Evolutionary conservation across 805 yeast species (phyloP).

Genomic region (Cyberlindnera amylophila): DNA sequence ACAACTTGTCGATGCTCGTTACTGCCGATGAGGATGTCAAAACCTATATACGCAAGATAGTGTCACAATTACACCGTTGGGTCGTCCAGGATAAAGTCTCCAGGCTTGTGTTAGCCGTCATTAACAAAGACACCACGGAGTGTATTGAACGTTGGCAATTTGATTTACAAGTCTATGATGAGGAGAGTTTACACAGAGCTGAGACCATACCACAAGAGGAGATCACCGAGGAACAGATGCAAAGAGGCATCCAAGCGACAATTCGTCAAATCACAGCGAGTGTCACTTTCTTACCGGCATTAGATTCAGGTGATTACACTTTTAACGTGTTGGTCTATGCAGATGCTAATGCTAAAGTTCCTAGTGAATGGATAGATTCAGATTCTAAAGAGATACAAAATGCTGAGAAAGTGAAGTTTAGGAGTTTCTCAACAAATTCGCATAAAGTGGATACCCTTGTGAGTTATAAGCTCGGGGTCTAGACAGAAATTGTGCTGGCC

Average conservation of each 20-base stretch:
- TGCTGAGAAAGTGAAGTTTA: conserved; percentile 66
- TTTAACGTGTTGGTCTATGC: conserved; percentile 85
- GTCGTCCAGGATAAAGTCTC: conserved; percentile 63
- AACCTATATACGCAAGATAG: conserved; percentile 59
- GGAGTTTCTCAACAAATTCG: conserved; percentile 60
- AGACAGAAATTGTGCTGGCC: neutral
- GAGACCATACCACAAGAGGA: conserved; percentile 4
- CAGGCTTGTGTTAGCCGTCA: conserved; percentile 67
- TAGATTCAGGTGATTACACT: conserved; percentile 61
- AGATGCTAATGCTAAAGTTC: conserved; percentile 61
- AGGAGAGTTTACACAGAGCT: conserved; percentile 12
- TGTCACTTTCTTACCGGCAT: conserved; percentile 76
- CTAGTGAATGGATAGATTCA: conserved; percentile 82
- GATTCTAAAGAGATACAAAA: conserved; percentile 55
- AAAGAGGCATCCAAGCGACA: conserved; percentile 76
- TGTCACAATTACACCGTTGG: conserved; percentile 73
- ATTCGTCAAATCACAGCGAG: conserved; percentile 87
- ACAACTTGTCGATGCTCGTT: conserved; percentile 70
- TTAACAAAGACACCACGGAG: conserved; percentile 62
- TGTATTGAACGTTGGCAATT: conserved; percentile 87
- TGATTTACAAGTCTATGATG: conserved; percentile 39
- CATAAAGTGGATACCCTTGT: conserved; percentile 76
- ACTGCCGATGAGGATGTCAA: conserved; percentile 75
- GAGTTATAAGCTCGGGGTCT: conserved; percentile 31
- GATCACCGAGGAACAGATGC: conserved; percentile 44